Evolutionary conservation across 2,329 filamentous ascomycete genomes (phyloP), one percentile per base, ranked within the genome.

Genomic region (Madurella mycetomatis): DNA sequence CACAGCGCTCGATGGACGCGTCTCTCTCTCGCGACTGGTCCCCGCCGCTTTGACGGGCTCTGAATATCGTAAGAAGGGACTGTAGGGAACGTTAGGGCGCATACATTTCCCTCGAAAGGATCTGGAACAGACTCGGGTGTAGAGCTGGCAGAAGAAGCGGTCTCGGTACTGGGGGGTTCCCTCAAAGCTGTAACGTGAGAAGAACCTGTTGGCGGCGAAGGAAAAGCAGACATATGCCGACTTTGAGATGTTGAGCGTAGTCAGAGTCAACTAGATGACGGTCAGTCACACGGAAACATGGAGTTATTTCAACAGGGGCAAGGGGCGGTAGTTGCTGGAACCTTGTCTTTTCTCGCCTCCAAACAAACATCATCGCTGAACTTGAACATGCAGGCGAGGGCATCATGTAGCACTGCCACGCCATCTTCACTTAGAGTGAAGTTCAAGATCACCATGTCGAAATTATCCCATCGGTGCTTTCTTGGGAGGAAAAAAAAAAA

Each of bases 291-390:
- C 43, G 37, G 18, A 16, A 17, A 16, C 16, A 30, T 4, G 32
- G 11, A 5, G 13, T 8, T 4, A 11, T 4, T 5, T 4, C 13
- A 9, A 12, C 4, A 37, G 34, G 11, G 13, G 15, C 7, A 15
- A n/a, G 13, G 49, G 19, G 39, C n/a, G 34, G 12, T 18, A 41
- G 12, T 18, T 13, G 16, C 13, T 37, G 8, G 12, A 70, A 87
- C 87, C 67, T 80, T 82, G 64, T 90, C 85, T 59, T 78, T 81
- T 62, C 80, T 79, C 34, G 86, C 86, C 69, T 92, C 88, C 41
- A 92, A 76, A 25, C 83, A 87, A 17, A 92, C 87, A 44, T 86
- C 82, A 62, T 92, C 88, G 67, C 85, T 88, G 73, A 92, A 92
- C 69, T 90, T 90, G 65, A 82, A 81, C 25, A 92, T 77, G 68